Percentiles rank a stretch among this genome's conserved stretches.
Conservation (phyloP, 768 basidiomycete genomes). For the Udeniomyces megalosporus region DNA sequence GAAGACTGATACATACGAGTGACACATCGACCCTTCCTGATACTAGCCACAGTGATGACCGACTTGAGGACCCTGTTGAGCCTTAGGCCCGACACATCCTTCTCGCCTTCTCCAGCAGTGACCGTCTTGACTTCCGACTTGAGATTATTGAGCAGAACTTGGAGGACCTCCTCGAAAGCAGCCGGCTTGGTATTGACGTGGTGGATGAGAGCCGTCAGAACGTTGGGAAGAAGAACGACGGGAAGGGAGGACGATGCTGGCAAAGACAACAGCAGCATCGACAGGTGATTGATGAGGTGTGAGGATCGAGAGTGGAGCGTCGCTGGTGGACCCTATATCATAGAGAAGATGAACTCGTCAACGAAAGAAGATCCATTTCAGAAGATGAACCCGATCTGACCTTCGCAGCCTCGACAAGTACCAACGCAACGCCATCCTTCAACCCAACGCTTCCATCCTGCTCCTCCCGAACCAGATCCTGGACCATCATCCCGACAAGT, state of each 20-base stretch:
- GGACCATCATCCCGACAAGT: conserved; percentile 40
- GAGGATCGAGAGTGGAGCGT: conserved; percentile 21
- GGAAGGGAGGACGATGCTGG: neutral
- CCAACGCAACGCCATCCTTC: conserved; percentile 49
- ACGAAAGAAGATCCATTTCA: neutral
- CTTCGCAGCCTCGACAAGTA: conserved; percentile 52
- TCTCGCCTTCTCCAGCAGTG: neutral
- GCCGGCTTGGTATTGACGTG: conserved; percentile 16
- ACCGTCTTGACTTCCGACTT: neutral
- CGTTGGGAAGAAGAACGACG: conserved; percentile 15
- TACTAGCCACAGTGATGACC: neutral
- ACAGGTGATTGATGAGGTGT: conserved; percentile 15
- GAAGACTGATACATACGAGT: neutral
- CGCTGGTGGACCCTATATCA: conserved; percentile 35
- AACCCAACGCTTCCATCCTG: conserved; percentile 36
- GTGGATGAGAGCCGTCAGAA: conserved; percentile 16
- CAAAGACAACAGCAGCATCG: conserved; percentile 14
- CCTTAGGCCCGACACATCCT: neutral
- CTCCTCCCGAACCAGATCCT: conserved; percentile 29
- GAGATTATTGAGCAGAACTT: conserved; percentile 14
- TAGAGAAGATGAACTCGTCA: neutral
- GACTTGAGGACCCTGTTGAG: neutral
- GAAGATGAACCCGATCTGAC: conserved; percentile 32
- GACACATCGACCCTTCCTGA: conserved; percentile 4
- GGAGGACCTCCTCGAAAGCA: conserved; percentile 17